Evolutionary conservation across 441 rosid species (phyloP), one percentile per base, ranked within the genome.

Genomic region (Populus trichocarpa): DNA sequence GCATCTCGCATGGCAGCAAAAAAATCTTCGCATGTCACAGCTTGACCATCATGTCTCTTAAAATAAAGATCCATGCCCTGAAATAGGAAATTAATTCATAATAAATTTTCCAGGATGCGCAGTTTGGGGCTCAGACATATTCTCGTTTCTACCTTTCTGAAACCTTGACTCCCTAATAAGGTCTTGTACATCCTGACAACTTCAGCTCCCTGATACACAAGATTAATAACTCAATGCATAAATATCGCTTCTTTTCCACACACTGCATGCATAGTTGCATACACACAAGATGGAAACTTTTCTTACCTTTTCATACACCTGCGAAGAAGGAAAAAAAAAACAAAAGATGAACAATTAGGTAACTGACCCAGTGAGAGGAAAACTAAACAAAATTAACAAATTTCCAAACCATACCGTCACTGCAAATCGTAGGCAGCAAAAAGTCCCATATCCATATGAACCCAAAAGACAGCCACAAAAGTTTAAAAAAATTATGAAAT

Each of bases 161-260:
- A 96, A 36, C 99, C 99, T 81, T 89, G 87, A 82, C 83, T 92
- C 74, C 98, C 99, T 59, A 96, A 82, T 77, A 96, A 83, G 80
- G 98, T 96, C 87, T 94, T 96, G 97, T 96, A 96, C 99, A 96
- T 96, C 94, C 98, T 88, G 70, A 96, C 98, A 76, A 96, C 99
- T 89, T 96, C 98, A 79, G 99, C 99, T 87, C 99, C 99, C 99
- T 96, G 83, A 75, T 53, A 75, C n/a, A 73, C 12, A 71, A 59
- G 67, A 69, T 66, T 74, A 74, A 79, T 64, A 25, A 66, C 65
- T 78, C 33, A 53, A 84, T 30, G 50, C 42, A 16, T 80, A 67
- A 83, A 42, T 26, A 69, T 40, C 22, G 14, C 64, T 70, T 73
- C 16, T 50, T 53, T 7, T 25, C 18, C 14, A 42, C 57, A 74